These are phyloP conservation scores for Pseudocercospora musae DNA, from an alignment of 2,329 filamentous ascomycete genomes.

Conservation along the genomic window DNA sequence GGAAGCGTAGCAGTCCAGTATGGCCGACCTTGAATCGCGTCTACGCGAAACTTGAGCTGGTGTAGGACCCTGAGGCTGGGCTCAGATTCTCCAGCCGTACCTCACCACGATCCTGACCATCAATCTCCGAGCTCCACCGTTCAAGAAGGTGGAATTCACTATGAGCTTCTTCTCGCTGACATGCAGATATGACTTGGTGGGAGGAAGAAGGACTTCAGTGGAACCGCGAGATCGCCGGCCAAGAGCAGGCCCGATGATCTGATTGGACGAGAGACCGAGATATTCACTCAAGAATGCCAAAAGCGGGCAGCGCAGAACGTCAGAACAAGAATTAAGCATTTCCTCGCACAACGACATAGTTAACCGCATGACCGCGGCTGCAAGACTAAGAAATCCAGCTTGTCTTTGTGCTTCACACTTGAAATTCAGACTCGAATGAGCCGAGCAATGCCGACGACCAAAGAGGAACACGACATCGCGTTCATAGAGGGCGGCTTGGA, in stretches of 20 bases:
- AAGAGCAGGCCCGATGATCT: background rate
- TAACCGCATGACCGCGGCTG: background rate
- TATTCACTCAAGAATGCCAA: background rate
- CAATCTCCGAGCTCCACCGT: too few species aligned
- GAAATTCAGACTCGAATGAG: background rate
- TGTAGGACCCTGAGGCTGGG: too few species aligned
- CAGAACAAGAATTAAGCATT: background rate
- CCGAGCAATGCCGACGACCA: background rate
- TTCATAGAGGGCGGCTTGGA: background rate
- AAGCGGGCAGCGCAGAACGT: background rate
- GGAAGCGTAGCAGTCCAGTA: too few species aligned
- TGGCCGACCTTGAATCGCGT: too few species aligned
- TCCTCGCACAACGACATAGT: background rate
- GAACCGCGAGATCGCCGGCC: background rate
- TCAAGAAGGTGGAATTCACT: too few species aligned
- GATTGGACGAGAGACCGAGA: background rate
- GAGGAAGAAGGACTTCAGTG: background rate
- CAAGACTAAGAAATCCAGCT: background rate
- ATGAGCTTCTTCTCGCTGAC: too few species aligned
- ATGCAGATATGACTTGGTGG: too few species aligned
- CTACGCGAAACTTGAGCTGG: too few species aligned
- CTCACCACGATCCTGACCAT: too few species aligned
- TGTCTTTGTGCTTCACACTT: background rate
- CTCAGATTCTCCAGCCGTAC: too few species aligned
- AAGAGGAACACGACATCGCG: background rate